These are phyloP conservation scores for Pyricularia grisea DNA, from an alignment of 2,329 filamentous ascomycete genomes.

Conservation along the genomic window DNA sequence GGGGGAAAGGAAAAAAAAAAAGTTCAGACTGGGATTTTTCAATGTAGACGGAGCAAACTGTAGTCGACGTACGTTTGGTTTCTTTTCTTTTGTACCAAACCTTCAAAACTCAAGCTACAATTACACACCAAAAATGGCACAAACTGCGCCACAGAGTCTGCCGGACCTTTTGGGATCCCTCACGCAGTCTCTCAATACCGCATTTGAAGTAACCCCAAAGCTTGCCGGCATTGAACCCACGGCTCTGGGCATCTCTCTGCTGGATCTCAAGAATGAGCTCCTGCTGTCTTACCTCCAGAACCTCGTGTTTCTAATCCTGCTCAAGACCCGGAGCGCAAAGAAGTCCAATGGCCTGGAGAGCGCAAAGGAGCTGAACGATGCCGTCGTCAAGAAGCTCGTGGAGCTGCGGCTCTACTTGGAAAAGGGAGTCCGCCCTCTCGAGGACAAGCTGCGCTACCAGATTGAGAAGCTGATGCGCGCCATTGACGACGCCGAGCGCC, in stretches of 20 bases:
- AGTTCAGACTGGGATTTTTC: neutral
- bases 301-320: constrained; percentile 74
- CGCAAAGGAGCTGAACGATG: constrained; percentile 41
- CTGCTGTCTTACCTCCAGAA: constrained; percentile 94
- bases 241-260: constrained; percentile 80
- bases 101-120: neutral
- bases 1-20: constrained; percentile 6
- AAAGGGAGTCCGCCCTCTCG: constrained; percentile 81
- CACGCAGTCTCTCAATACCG: constrained; percentile 49
- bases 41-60: neutral
- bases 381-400: constrained; percentile 77
- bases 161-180: constrained; percentile 45
- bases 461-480: constrained; percentile 90
- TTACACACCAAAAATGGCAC: neutral
- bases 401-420: constrained; percentile 90
- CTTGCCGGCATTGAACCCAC: constrained; percentile 58
- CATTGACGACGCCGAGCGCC: constrained; percentile 62
- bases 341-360: constrained; percentile 18
- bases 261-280: constrained; percentile 96
- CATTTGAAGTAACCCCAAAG: constrained; percentile 58
- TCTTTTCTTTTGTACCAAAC: neutral
- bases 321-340: constrained; percentile 60
- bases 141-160: constrained; percentile 20
- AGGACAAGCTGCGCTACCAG: constrained; percentile 86
- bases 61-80: neutral